phyloP scores from a whole-genome alignment of 495 filamentous ascomycete species.

The Podospora appendiculata region DNA sequence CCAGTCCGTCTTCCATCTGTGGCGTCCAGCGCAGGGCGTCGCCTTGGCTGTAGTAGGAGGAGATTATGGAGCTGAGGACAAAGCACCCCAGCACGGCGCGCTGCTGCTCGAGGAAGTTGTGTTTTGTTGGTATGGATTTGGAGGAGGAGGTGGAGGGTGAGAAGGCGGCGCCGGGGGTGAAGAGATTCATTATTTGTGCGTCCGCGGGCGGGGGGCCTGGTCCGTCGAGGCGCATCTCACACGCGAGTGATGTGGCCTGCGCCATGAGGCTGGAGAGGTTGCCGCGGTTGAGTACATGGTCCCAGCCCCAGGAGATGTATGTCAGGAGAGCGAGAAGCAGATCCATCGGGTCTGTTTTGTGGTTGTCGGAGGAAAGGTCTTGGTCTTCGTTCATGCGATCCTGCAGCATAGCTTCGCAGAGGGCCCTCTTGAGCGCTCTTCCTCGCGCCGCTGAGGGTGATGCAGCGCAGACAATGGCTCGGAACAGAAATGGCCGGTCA shows the following conservation, averaged over 20 bases:
- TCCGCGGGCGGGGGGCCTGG: slow-evolving; percentile 20
- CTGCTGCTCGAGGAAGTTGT: slow-evolving; percentile 38
- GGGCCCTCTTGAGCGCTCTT: slow-evolving; percentile 24
- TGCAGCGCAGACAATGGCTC: slow-evolving; percentile 39
- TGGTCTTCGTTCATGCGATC: slow-evolving; percentile 17
- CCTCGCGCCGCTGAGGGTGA: slow-evolving; percentile 26
- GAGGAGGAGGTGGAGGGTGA: neutral
- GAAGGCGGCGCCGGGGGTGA: slow-evolving; percentile 12
- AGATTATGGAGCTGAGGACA: slow-evolving; percentile 13
- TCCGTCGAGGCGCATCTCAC: slow-evolving; percentile 40
- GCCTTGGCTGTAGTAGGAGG: slow-evolving; percentile 21
- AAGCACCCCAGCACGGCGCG: slow-evolving; percentile 40
- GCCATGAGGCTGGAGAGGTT: slow-evolving; percentile 31
- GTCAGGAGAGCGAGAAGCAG: slow-evolving; percentile 44
- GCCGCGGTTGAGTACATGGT: slow-evolving; percentile 12
- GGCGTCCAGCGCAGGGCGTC: slow-evolving; percentile 29
- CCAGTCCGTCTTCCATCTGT: slow-evolving; percentile 29
- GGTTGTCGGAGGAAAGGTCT: no score
- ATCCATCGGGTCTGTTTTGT: slow-evolving; percentile 29
- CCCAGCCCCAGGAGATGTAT: slow-evolving; percentile 33
- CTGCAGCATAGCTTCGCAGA: slow-evolving; percentile 29
- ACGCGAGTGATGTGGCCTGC: slow-evolving; percentile 38
- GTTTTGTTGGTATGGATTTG: neutral
- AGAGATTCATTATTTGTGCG: slow-evolving; percentile 11
- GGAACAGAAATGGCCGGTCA: slow-evolving; percentile 41